Evolutionary conservation across 2,329 filamentous ascomycete genomes (phyloP).

Genomic region (Aureobasidium sp.): DNA sequence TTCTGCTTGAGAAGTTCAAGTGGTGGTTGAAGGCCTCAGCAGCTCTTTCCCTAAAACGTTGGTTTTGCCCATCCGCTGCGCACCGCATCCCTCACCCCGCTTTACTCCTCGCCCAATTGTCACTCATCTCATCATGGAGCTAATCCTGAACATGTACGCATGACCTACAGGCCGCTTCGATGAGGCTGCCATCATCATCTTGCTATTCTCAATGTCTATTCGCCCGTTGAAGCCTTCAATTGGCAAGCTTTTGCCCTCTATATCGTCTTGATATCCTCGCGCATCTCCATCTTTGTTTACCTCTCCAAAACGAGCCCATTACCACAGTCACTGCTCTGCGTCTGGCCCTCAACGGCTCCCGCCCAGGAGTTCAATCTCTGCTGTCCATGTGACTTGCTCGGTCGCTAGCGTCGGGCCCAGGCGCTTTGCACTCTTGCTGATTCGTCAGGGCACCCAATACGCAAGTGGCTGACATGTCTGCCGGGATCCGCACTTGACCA

Average conservation of each 20-base stretch:
- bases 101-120: constrained; percentile 7
- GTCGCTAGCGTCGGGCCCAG: constrained; percentile 13
- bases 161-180: background rate
- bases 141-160: constrained; percentile 8
- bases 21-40: constrained; percentile 2
- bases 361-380: constrained; percentile 12
- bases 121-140: constrained; percentile 13
- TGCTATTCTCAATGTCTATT: background rate
- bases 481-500: constrained; percentile 9
- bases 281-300: background rate
- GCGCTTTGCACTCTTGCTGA: constrained; percentile 8
- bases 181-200: background rate
- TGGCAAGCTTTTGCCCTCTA: background rate
- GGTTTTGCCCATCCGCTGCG: constrained; percentile 12
- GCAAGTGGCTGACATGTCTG: constrained; percentile 15
- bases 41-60: constrained; percentile 4
- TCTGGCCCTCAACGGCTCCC: constrained; percentile 14
- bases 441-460: constrained; percentile 1
- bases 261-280: background rate
- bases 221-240: background rate
- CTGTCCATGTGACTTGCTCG: constrained; percentile 10
- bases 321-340: constrained; percentile 1
- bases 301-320: background rate
- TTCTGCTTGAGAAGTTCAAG: background rate
- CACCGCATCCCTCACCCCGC: constrained; percentile 13